phyloP scores from a whole-genome alignment of 768 basidiomycete species.

The Leucogyrophana mollusca region DNA sequence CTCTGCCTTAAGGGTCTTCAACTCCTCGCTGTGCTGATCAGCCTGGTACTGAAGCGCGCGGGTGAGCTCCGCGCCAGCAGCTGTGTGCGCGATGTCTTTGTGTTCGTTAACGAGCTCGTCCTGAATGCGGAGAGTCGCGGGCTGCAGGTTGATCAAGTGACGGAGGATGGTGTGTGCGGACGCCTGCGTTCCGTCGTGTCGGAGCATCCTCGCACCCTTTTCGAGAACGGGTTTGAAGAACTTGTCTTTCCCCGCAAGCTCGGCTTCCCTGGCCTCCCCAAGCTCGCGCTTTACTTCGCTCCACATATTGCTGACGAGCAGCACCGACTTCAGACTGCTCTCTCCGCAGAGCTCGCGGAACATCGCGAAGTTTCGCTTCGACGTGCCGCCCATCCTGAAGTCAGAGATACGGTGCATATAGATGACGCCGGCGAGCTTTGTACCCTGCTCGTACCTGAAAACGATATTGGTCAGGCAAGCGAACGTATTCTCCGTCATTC shows the following conservation, averaged over 20 bases:
- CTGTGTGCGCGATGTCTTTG: conserved; percentile 48
- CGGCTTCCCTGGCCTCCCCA: conserved; percentile 44
- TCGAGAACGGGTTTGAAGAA: conserved; percentile 55
- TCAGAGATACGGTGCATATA: conserved; percentile 57
- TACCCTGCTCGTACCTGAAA: conserved; percentile 30
- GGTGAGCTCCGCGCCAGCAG: conserved; percentile 52
- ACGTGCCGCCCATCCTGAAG: conserved; percentile 48
- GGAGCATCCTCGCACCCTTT: conserved; percentile 44
- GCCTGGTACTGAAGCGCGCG: conserved; percentile 48
- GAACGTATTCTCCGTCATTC: not conserved
- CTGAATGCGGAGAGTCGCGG: conserved; percentile 51
- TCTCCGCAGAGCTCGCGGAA: conserved; percentile 55
- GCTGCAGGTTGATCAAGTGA: conserved; percentile 37
- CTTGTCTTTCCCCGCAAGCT: conserved; percentile 38
- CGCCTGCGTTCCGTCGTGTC: conserved; percentile 38
- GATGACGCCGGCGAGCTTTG: conserved; percentile 50
- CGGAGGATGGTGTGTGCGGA: conserved; percentile 44
- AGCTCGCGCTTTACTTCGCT: conserved; percentile 35
- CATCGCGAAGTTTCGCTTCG: conserved; percentile 50
- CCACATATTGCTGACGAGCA: conserved; percentile 59
- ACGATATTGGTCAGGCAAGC: not conserved
- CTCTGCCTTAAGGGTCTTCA: conserved; percentile 43
- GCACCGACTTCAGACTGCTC: conserved; percentile 44
- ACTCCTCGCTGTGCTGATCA: conserved; percentile 45
- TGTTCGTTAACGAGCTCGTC: conserved; percentile 51